Evolutionary conservation across 306 rosid species (phyloP), one percentile per base, ranked within the genome.

Genomic region (Crotalaria pallida): DNA sequence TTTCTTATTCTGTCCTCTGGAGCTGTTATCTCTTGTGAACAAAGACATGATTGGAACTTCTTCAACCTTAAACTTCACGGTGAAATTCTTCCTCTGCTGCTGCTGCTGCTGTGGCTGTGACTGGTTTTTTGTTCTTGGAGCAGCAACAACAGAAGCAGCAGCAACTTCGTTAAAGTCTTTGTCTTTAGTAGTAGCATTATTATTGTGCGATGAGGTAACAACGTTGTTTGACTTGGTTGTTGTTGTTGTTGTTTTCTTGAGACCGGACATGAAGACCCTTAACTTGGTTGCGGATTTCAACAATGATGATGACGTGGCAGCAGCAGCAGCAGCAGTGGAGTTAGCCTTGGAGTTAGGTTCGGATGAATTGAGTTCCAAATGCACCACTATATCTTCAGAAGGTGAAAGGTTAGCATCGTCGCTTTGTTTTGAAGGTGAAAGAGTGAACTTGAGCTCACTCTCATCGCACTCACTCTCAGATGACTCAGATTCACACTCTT

Each of bases 271-370:
- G 75, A 91, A 94, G 16, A 91, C 91, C 0, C 96, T 85, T 15
- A 94, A 64, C 74, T 86, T 94, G 38, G 97, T 88, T 10, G 97
- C 99, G 1, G 99, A 94, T 83, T 94, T 94, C 55, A 91, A 33
- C 33, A 94, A 66, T 5, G 96, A 78, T 22, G 96, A 78, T 17
- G n/a, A n/a, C n/a, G n/a, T n/a, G n/a, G n/a, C n/a, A n/a, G n/a
- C n/a, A n/a, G n/a, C n/a, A n/a, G n/a, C n/a, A n/a, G 81, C 86
- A 0, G 82, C 78, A 0, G 82, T 78, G 27, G 85, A 84, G 56
- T 79, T 90, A 9, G 82, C 61, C 75, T 83, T 90, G 43, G 92
- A 74, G 81, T 85, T 84, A 1, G 85, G 78, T 31, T 85, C 85
- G n/a, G 87, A 70, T 44, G 88, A 38, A 45, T 75, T 58, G 11